Conservation (phyloP, 1,139 yeast genomes). For the Ogataea hybrid region DNA sequence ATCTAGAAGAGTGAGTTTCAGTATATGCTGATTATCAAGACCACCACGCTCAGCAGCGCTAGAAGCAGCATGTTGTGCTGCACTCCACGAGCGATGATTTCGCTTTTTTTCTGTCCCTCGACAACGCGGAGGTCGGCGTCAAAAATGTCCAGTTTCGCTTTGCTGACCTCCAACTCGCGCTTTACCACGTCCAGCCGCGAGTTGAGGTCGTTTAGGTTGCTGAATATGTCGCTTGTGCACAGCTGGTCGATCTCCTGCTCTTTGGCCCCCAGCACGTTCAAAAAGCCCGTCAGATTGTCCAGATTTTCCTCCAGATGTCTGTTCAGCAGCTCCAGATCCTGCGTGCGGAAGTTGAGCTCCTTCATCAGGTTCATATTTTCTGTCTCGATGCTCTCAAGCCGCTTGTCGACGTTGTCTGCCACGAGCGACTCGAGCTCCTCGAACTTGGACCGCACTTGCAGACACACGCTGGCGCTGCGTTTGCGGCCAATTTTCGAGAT, state of each 20-base stretch:
- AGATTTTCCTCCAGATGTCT: conserved; percentile 17
- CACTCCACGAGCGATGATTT: conserved; percentile 16
- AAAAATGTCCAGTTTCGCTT: conserved; percentile 22
- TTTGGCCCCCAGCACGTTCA: conserved; percentile 18
- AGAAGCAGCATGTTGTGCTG: conserved; percentile 17
- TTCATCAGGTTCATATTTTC: conserved; percentile 25
- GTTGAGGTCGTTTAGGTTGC: conserved; percentile 27
- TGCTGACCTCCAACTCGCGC: conserved; percentile 18
- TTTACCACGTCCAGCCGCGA: conserved; percentile 25
- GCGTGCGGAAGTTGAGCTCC: conserved; percentile 19
- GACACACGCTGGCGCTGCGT: conserved; percentile 8
- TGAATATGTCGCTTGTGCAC: conserved; percentile 22
- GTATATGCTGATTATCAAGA: conserved; percentile 2
- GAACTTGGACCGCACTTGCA: conserved; percentile 16
- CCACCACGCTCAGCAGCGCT: conserved; percentile 3
- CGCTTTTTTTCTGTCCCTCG: conserved; percentile 19
- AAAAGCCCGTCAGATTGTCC: conserved; percentile 15
- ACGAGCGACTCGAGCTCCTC: conserved; percentile 16
- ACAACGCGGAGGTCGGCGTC: conserved; percentile 21
- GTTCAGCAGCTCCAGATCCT: conserved; percentile 21
- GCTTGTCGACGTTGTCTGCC: conserved; percentile 22
- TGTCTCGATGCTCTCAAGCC: conserved; percentile 19
- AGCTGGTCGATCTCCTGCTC: conserved; percentile 20
- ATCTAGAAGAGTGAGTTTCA: conserved; percentile 13
- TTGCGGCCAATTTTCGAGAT: conserved; percentile 3